Percentiles rank a stretch among this genome's conserved stretches.
Evolutionary conservation across 805 yeast species (phyloP).

Genomic region (Candida peoriensis): DNA sequence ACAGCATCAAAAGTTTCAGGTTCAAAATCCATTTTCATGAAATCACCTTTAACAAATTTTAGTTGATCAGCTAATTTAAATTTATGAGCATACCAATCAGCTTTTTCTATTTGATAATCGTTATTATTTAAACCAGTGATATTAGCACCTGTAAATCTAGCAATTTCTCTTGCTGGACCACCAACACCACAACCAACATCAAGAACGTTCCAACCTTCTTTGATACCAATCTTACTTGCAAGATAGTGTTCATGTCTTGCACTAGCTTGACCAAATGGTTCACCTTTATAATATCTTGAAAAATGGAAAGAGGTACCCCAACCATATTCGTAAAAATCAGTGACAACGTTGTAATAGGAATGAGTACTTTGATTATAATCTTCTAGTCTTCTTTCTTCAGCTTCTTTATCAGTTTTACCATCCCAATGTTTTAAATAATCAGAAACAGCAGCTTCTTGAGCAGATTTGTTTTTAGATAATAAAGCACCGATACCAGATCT

Average conservation of each 20-base stretch:
- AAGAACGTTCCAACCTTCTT: slow-evolving; percentile 77
- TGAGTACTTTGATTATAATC: slow-evolving; percentile 91
- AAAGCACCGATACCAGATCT: slow-evolving; percentile 74
- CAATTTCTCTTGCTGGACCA: slow-evolving; percentile 97
- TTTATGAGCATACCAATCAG: slow-evolving; percentile 69
- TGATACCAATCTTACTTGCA: slow-evolving; percentile 79
- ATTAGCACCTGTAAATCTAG: slow-evolving; percentile 82
- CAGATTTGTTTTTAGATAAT: slow-evolving; percentile 69
- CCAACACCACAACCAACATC: slow-evolving; percentile 99
- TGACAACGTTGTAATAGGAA: slow-evolving; percentile 93
- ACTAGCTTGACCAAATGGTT: slow-evolving; percentile 87
- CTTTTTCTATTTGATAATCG: slow-evolving; percentile 94
- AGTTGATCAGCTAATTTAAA: slow-evolving; percentile 67
- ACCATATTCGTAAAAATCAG: slow-evolving; percentile 98
- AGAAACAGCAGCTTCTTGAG: slow-evolving; percentile 75
- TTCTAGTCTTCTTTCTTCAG: slow-evolving; percentile 66
- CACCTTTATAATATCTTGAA: slow-evolving; percentile 89
- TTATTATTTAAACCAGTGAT: slow-evolving; percentile 93
- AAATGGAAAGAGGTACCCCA: slow-evolving; percentile 99
- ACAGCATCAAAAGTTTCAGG: slow-evolving; percentile 91
- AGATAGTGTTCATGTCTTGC: slow-evolving; percentile 97
- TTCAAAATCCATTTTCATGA: slow-evolving; percentile 98
- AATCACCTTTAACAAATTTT: slow-evolving; percentile 91
- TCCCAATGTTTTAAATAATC: slow-evolving; percentile 98
- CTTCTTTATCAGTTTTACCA: slow-evolving; percentile 70